phyloP scores from a whole-genome alignment of 208 protist genomes.

The Balamuthia mandrillaris region DNA sequence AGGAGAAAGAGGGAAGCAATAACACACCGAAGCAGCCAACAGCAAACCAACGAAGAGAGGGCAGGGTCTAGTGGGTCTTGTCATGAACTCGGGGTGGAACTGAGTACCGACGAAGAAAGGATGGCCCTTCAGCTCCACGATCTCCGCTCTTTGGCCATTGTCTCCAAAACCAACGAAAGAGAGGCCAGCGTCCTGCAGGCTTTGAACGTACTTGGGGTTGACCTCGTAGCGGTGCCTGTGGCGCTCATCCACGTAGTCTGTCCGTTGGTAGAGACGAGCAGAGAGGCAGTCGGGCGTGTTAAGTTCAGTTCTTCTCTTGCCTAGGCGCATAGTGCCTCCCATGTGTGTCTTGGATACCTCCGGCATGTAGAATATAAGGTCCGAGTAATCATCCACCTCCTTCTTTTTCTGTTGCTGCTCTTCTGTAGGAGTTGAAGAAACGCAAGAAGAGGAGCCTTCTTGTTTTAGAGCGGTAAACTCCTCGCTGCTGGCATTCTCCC shows the following conservation, averaged over 20 bases:
- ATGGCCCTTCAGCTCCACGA: slow-evolving; percentile 72
- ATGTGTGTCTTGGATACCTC: slow-evolving; percentile 85
- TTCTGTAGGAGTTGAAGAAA: no score
- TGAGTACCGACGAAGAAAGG: slow-evolving; percentile 89
- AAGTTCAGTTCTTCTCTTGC: slow-evolving; percentile 50
- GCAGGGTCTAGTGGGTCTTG: slow-evolving; percentile 87
- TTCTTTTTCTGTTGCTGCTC: slow-evolving; percentile 69
- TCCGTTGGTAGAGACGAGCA: slow-evolving; percentile 26
- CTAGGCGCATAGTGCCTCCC: slow-evolving; percentile 99
- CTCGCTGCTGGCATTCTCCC: slow-evolving; percentile 85
- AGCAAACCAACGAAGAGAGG: slow-evolving; percentile 94
- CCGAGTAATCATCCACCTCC: slow-evolving; percentile 3
- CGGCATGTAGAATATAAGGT: slow-evolving; percentile 92
- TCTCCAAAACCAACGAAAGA: slow-evolving; percentile 84
- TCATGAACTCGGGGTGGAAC: slow-evolving; percentile 98
- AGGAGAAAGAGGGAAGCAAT: no score
- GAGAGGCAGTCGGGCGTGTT: neutral
- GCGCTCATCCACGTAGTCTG: slow-evolving; percentile 76
- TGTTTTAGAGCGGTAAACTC: no score
- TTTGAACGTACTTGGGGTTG: slow-evolving; percentile 86
- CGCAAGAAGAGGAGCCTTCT: no score
- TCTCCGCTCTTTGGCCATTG: slow-evolving; percentile 80
- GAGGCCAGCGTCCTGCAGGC: slow-evolving; percentile 84
- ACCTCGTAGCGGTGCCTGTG: slow-evolving; percentile 97
- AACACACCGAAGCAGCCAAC: slow-evolving; percentile 76